Base-by-base conservation (phyloP, 495 filamentous ascomycete species). In the Penicilliopsis zonata region DNA sequence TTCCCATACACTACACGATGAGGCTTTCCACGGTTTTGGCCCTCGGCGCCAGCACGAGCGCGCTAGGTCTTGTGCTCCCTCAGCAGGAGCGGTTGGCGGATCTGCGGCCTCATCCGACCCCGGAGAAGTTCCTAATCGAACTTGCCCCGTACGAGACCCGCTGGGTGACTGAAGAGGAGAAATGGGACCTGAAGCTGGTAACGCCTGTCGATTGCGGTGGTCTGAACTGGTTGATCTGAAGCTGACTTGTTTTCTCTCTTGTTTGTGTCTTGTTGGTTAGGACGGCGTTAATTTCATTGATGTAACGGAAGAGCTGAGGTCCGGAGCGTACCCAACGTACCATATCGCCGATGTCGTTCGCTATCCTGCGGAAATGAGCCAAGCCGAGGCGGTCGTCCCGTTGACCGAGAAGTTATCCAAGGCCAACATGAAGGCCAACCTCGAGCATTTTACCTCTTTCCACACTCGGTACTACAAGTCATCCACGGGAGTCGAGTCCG, bases 91-190 rank as follows among this genome's bases (percentile, higher is more conserved):
- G 47, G 12, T 37, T 65, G 21, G 44, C 40, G 9, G 47, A 43
- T 9, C 46, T 55, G 10, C 53, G 57, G 19, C 46, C 49, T 34
- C 24, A 29, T 20, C 10, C 24, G 16, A 36, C 52, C 14, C 36
- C 46, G 13, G 69, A 80, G 31, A 66, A 67, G 43, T 94, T 70
- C 46, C 68, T 90, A 20, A 80, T 98, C 38, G 87, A 98, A 63
- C 58, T 93, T n/a, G 64, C 72, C 10, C 88, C 86, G n/a, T 85
- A 82, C 36, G 69, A 84, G 42, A 86, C 74, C 14, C 57, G 64
- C 59, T 92, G 82, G 81, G 77, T 94, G 15, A 88, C 82, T 0
- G 88, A 98, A 44, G 85, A 94, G 18, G 76, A 94, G 60, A 98
- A 98, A 59, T 94, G 92, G 82, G 74, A 71, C 41, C 62, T 96